Percentiles rank a stretch among this genome's conserved stretches.
Conservation (phyloP, 192 early-diverging fungal species). For the Coemansia sp. region DNA sequence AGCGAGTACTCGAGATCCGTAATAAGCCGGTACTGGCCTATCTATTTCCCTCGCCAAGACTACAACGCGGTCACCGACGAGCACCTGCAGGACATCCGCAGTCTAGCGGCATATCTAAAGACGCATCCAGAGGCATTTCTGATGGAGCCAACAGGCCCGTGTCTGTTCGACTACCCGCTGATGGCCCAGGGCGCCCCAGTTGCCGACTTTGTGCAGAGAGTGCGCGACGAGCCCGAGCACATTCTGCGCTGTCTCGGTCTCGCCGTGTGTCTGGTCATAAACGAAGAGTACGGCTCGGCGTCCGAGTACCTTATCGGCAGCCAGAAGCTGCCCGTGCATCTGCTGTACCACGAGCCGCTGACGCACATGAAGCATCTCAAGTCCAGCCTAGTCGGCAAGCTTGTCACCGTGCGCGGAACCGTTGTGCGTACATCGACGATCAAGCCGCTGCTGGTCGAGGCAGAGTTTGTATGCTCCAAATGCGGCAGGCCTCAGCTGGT, state of each 20-base stretch:
- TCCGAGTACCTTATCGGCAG: slow-evolving; percentile 45
- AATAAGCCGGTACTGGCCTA: slow-evolving; percentile 45
- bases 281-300: slow-evolving; percentile 39
- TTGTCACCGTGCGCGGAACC: slow-evolving; percentile 71
- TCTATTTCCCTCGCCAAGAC: slow-evolving; percentile 46
- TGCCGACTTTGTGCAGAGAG: slow-evolving; percentile 32
- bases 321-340: slow-evolving; percentile 46
- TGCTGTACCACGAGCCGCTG: slow-evolving; percentile 54
- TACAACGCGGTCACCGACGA: slow-evolving; percentile 15
- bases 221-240: slow-evolving; percentile 38
- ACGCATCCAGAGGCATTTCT: slow-evolving; percentile 36
- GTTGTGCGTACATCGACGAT: slow-evolving; percentile 75
- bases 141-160: slow-evolving; percentile 40
- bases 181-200: slow-evolving; percentile 25
- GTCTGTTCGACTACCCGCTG: slow-evolving; percentile 35
- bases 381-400: slow-evolving; percentile 66
- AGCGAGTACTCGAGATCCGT: slow-evolving; percentile 15
- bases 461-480: slow-evolving; percentile 61
- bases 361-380: slow-evolving; percentile 71
- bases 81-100: slow-evolving; percentile 24
- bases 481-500: slow-evolving; percentile 60
- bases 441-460: slow-evolving; percentile 62
- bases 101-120: slow-evolving; percentile 34
- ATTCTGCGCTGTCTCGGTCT: slow-evolving; percentile 38
- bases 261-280: slow-evolving; percentile 47